Base-by-base conservation (phyloP, 768 basidiomycete species). In the Lactifluus piperatus region DNA sequence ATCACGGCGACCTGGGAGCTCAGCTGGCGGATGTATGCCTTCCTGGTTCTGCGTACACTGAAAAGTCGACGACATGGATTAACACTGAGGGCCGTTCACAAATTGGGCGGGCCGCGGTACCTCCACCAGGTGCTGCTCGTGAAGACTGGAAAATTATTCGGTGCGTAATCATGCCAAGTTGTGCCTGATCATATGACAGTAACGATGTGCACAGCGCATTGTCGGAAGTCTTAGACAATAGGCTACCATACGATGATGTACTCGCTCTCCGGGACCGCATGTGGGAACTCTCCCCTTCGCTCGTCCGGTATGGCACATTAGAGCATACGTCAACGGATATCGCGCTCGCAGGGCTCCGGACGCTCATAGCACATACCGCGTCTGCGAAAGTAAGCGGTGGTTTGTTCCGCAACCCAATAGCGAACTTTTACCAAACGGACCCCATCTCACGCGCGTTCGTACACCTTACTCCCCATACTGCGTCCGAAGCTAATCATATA, bases 81-180 rank as follows among this genome's bases (percentile, higher is more conserved):
- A 99, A 99, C 76, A 94, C 94, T 0, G 97, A 99, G 71, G 97
- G 97, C 36, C 81, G 95, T 27, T 76, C 88, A 20, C 97, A 99
- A 73, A 74, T 94, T 13, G 92, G 92, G 22, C 80, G 97, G 46
- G 84, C 90, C 1, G 95, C 95, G 8, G 94, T 99, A 2, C 82
- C 87, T 3, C 88, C 94, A 24, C 97, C 97, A n/a, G 97, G 94
- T 44, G 91, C 93, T 1, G 83, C 91, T 3, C 77, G 97, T 41
- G 97, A 99, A 72, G 97, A 98, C 68, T 97, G 94, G 94, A 95
- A 97, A 77, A 88, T 97, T 68, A 80, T 97, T 64, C 86, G 91
- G 88, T 90, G 61, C 27, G 81, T 71, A 10, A 22, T 5, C 39
- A 41, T 14, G 3, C 29, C 34, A 8, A 30, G 14, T 14, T 22